Evolutionary conservation across 208 protist genomes (phyloP), one percentile per base, ranked within the genome.

Genomic region (Leishmania arabica): DNA sequence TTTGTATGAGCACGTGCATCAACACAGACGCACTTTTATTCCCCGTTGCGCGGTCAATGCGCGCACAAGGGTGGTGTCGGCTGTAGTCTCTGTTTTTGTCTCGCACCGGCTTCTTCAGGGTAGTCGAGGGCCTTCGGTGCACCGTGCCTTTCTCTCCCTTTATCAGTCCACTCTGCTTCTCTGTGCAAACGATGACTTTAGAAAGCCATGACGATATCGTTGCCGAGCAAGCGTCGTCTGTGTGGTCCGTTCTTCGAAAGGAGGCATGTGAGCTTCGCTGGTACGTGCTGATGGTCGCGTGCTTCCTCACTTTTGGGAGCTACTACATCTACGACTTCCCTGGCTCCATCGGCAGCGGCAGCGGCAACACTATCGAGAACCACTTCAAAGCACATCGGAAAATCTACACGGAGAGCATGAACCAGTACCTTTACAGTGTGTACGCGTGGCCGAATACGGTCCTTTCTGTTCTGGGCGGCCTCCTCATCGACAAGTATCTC

Each of bases 361-460:
- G 84, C 34, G 86, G 83, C 27, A 42, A 87, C 49, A 93, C 90
- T 19, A 93, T 97, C 78, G 90, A 97, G 77, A 77, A 86, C 19
- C 73, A 76, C 60, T 97, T 96, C 78, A 75, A 77, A n/a, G 69
- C 66, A 1, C 84, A 90, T 21, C 85, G 85, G 7, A 82, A 90
- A 76, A 68, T 24, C 27, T 97, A 95, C 85, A 96, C 89, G 62
- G 91, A 96, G 68, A 83, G 88, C 53, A 97, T 96, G 95, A 97
- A 97, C 82, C 95, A 96, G 79, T 83, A 92, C 74, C 83, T 98
- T 11, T 98, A 98, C 82, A 97, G 95, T 65, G 94, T 98, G 47
- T 98, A 98, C 82, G 97, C 95, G 69, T 98, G 94, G 89, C 97
- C 95, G 2, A 98, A 98, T 84, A 98, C 94, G 3, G 86, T 96